These are phyloP conservation scores for Cordyceps fumosorosea DNA, from an alignment of 2,329 filamentous ascomycete species.

Conservation along the genomic window DNA sequence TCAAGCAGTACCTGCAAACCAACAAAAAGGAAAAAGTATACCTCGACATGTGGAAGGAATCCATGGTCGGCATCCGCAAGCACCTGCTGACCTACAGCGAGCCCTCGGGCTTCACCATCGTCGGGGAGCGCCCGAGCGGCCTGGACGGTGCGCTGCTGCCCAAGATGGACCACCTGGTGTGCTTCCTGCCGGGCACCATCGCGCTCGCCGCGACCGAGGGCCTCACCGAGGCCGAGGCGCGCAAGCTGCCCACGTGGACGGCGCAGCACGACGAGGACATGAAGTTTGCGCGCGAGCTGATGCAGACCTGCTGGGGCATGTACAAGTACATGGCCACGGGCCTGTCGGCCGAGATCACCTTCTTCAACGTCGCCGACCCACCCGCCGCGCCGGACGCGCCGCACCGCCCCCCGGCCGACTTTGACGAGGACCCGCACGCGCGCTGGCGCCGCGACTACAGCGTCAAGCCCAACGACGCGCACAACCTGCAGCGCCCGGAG, in stretches of 20 bases:
- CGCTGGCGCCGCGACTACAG: constrained; percentile 72
- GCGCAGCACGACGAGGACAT: constrained; percentile 81
- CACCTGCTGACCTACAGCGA: constrained; percentile 86
- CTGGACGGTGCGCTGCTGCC: constrained; percentile 60
- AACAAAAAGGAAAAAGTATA: constrained; percentile 81
- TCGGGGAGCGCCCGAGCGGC: constrained; percentile 78
- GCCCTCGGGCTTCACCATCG: constrained; percentile 73
- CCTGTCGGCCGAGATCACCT: constrained; percentile 88
- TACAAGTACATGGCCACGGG: constrained; percentile 87
- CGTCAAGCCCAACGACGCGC: constrained; percentile 74
- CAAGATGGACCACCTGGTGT: constrained; percentile 98
- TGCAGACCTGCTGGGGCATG: constrained; percentile 97
- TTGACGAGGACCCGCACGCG: constrained; percentile 47
- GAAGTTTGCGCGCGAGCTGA: constrained; percentile 78
- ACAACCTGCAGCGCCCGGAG: constrained; percentile 93
- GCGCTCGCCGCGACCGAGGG: constrained; percentile 82
- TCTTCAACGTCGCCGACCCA: constrained; percentile 71
- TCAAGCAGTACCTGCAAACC: constrained; percentile 97
- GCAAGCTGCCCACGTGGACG: constrained; percentile 65
- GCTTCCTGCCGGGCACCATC: constrained; percentile 95
- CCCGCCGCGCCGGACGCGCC: constrained; percentile 53
- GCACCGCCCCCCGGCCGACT: constrained; percentile 41
- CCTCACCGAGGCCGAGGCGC: constrained; percentile 65
- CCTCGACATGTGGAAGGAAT: constrained; percentile 86
- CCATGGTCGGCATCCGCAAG: constrained; percentile 78